These are phyloP conservation scores for Euphorbia peplus DNA, from an alignment of 345 rosid species.

Conservation along the genomic window DNA sequence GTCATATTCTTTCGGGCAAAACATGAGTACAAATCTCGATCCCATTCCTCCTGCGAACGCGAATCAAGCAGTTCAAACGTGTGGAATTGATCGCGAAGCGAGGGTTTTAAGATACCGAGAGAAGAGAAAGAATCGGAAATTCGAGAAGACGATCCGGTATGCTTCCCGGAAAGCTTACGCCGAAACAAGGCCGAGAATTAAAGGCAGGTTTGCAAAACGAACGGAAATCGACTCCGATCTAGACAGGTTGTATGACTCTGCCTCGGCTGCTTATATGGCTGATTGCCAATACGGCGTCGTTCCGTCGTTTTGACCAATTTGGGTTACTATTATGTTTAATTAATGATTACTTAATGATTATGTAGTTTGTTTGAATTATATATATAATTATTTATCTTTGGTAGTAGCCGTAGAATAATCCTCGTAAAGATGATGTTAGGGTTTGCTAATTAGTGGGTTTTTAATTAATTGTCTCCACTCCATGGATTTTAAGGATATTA, in stretches of 20 bases:
- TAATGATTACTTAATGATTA: background rate
- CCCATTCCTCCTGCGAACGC: background rate
- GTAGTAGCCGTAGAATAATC: background rate
- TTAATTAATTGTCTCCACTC: background rate
- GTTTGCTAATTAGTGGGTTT: background rate
- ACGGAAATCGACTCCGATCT: conserved; percentile 21
- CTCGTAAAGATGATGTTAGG: background rate
- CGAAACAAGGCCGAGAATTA: conserved; percentile 44
- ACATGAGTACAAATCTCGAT: background rate
- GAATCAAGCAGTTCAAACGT: conserved; percentile 12
- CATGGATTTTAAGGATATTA: background rate
- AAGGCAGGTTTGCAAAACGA: conserved; percentile 43
- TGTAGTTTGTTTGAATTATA: background rate
- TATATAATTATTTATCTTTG: background rate
- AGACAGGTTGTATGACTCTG: conserved; percentile 12
- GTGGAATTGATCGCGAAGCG: conserved; percentile 35
- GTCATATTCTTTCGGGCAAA: conserved; percentile 20
- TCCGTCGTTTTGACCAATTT: conserved; percentile 25
- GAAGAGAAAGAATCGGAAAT: conserved; percentile 43
- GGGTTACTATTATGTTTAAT: background rate
- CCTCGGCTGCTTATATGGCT: conserved; percentile 5
- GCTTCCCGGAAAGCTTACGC: conserved; percentile 54
- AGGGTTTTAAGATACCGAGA: conserved; percentile 43
- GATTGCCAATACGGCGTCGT: conserved; percentile 38
- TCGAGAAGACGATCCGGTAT: conserved; percentile 45